These are phyloP conservation scores for Saccharomycopsis amapae DNA, from an alignment of 805 yeast genomes.

Conservation along the genomic window DNA sequence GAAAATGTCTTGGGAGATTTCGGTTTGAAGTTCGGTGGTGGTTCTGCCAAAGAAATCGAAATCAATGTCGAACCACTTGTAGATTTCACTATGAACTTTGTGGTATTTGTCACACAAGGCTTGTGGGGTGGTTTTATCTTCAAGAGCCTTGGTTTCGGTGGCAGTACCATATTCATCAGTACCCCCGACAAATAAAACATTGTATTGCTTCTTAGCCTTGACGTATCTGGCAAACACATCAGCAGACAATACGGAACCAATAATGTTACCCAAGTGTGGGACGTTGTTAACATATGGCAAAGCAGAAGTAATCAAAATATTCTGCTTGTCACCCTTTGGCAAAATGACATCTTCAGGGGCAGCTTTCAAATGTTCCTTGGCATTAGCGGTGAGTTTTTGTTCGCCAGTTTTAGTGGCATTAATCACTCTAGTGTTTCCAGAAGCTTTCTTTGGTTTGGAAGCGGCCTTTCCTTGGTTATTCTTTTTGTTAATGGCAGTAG, in stretches of 20 bases:
- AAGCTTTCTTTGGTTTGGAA: constrained; percentile 3
- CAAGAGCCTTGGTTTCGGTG: constrained; percentile 95
- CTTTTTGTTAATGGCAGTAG: constrained; percentile 14
- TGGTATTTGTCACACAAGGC: constrained; percentile 89
- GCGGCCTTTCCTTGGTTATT: not conserved
- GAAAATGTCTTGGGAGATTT: constrained; percentile 92
- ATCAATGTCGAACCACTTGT: constrained; percentile 94
- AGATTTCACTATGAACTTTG: constrained; percentile 77
- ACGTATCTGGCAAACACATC: constrained; percentile 89
- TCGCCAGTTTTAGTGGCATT: constrained; percentile 18
- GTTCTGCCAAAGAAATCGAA: constrained; percentile 97
- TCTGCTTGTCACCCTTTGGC: constrained; percentile 69
- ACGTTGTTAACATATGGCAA: constrained; percentile 97
- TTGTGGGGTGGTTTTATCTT: constrained; percentile 82
- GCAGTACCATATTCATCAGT: constrained; percentile 99
- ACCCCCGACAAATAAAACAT: constrained; percentile 85
- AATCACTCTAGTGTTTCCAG: constrained; percentile 10
- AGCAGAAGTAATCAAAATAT: constrained; percentile 89
- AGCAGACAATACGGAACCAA: constrained; percentile 91
- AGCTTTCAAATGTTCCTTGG: not conserved
- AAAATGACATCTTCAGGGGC: constrained; percentile 34
- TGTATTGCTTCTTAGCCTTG: constrained; percentile 73
- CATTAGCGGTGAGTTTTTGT: constrained; percentile 5
- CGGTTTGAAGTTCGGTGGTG: constrained; percentile 85
- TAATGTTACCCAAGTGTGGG: constrained; percentile 95